Evolutionary conservation across 352 stramenopile genomes (phyloP), one percentile per base, ranked within the genome.

Genomic region (Phytophthora sp.): DNA sequence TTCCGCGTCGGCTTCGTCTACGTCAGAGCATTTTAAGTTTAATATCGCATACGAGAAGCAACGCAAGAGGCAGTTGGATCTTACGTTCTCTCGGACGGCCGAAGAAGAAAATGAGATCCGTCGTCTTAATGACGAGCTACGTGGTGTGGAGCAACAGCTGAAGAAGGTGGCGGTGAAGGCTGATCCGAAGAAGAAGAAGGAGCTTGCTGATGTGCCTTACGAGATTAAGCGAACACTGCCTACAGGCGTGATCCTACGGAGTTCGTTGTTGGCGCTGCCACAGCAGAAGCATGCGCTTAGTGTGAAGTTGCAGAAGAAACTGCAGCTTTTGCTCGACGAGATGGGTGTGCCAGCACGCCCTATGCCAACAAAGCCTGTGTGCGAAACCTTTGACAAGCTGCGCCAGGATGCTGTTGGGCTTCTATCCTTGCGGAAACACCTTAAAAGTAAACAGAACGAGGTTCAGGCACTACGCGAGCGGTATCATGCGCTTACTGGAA

Each of bases 171-270:
- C 82, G 4, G 69, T 87, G 7, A 79, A 72, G 63, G 74, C 79
- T 4, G 82, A 92, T 46, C 57, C 62, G 1, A 92, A 92, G 67
- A 92, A 82, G 66, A 89, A 86, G 54, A 92, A 89, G 42, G 82
- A 89, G 57, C 63, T 89, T 15, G 76, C 76, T 0, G 72, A 88
- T 20, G 75, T 88, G 13, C 78, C 79, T 9, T 86, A 82, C 59
- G 69, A 86, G 60, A 82, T 88, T 39, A 68, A 79, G 13, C 77
- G 76, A n/a, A 53, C 77, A 26, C 46, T 87, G 6, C 77, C 79
- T 1, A 75, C 49, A 12, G 82, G 79, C 12, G 79, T 89, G 0
- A 82, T 84, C 53, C 67, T 92, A 35, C 67, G 82, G n/a, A 87
- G 76, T 38, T 76, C 77, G 26, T 73, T 79, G 43, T 48, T 89